Conservation (phyloP, 345 rosid species). For the Cardamine occulta region DNA sequence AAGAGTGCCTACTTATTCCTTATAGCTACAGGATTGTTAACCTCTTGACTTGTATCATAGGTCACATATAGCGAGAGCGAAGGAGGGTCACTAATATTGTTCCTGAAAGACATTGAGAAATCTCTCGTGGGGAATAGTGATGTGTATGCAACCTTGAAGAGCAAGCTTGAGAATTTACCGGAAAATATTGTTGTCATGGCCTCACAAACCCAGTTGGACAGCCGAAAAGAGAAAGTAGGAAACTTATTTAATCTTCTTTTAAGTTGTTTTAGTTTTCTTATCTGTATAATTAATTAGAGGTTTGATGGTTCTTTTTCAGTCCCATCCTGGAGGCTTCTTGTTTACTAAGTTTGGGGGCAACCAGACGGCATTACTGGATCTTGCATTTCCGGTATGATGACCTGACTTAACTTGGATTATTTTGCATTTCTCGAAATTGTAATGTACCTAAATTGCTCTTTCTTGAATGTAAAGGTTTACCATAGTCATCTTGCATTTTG, state of each 20-base stretch:
- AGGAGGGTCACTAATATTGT: constrained; percentile 70
- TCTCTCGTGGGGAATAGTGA: constrained; percentile 77
- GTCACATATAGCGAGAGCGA: constrained; percentile 75
- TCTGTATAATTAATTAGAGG: constrained; percentile 12
- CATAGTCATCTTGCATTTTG: constrained; percentile 1
- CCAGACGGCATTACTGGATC: constrained; percentile 87
- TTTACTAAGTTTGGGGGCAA: constrained; percentile 95
- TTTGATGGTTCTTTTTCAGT: constrained; percentile 53
- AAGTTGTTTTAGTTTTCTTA: constrained; percentile 12
- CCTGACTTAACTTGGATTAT: constrained; percentile 3
- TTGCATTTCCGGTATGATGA: constrained; percentile 84
- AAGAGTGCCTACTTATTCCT: constrained; percentile 23
- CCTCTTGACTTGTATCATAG: constrained; percentile 46
- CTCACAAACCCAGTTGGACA: constrained; percentile 87
- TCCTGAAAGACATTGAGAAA: constrained; percentile 93
- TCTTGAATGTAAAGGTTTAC: neutral
- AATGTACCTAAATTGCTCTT: neutral
- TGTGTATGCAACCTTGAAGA: constrained; percentile 61
- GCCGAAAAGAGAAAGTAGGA: constrained; percentile 90
- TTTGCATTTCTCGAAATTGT: constrained; percentile 5
- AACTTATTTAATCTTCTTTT: neutral
- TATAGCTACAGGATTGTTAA: constrained; percentile 27
- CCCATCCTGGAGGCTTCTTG: constrained; percentile 89
- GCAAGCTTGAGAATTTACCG: constrained; percentile 81
- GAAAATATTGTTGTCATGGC: constrained; percentile 83